Evolutionary conservation across 495 filamentous ascomycete species (phyloP).

Genomic region (Penicillium canariense): DNA sequence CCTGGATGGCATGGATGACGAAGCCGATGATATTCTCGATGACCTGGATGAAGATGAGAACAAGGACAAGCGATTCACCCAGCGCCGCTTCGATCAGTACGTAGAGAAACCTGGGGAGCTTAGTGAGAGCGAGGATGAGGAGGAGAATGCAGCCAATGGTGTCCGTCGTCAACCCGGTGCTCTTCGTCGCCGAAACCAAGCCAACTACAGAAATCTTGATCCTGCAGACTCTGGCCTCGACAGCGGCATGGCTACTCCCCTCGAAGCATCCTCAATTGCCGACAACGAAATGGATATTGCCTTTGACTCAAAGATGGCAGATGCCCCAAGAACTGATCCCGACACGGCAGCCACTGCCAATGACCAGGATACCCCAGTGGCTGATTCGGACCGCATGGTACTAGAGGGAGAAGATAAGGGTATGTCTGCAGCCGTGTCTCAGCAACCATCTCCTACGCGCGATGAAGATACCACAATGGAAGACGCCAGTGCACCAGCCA

Average conservation of each 20-base stretch:
- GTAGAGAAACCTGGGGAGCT: conserved; percentile 71
- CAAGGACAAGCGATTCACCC: conserved; percentile 77
- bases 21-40: conserved; percentile 83
- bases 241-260: conserved; percentile 57
- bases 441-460: conserved; percentile 47
- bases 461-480: conserved; percentile 66
- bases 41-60: conserved; percentile 90
- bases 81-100: conserved; percentile 79
- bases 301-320: conserved; percentile 50
- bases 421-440: conserved; percentile 38
- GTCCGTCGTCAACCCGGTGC: conserved; percentile 60
- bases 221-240: conserved; percentile 63
- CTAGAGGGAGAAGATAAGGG: conserved; percentile 41
- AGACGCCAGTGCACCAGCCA: conserved; percentile 42
- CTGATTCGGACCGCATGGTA: conserved; percentile 39
- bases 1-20: conserved; percentile 69
- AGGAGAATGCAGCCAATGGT: conserved; percentile 71
- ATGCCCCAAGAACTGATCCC: conserved; percentile 44
- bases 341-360: conserved; percentile 29
- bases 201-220: conserved; percentile 67
- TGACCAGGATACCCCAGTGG: conserved; percentile 38
- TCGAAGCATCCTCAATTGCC: conserved; percentile 47
- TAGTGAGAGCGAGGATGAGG: conserved; percentile 87
- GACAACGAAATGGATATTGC: conserved; percentile 50
- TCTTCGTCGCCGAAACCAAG: conserved; percentile 61